phyloP scores from a whole-genome alignment of 768 basidiomycete genomes.

The Trametopsis cervina region DNA sequence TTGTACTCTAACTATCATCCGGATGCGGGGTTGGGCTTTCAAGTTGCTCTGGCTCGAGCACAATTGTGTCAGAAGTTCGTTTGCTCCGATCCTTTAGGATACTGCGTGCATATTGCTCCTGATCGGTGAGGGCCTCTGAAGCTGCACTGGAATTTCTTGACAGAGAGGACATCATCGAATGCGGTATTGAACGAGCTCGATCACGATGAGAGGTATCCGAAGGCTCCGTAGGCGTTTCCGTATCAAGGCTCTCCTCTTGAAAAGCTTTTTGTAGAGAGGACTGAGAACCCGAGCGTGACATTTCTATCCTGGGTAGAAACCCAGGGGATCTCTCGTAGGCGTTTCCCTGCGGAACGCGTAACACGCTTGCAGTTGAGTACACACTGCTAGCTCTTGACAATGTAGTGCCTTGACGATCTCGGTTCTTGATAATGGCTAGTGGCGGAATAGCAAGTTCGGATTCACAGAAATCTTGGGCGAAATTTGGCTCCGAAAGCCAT shows the following conservation, averaged over 20 bases:
- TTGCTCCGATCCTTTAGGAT: conserved; percentile 18
- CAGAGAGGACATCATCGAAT: conserved; percentile 20
- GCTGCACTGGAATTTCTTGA: conserved; percentile 10
- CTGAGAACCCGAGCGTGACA: conserved; percentile 1
- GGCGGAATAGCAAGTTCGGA: conserved; percentile 5
- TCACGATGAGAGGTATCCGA: neutral
- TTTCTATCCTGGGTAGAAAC: conserved; percentile 5
- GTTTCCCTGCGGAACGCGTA: neutral
- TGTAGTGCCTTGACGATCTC: neutral
- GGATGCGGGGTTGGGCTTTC: no score
- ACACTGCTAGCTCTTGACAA: conserved; percentile 13
- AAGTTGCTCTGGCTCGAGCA: no score
- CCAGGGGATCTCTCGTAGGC: neutral
- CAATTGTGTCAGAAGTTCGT: no score
- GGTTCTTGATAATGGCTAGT: neutral
- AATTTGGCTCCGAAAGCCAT: neutral
- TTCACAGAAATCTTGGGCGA: neutral
- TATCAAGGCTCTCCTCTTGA: conserved; percentile 2
- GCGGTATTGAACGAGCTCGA: conserved; percentile 2
- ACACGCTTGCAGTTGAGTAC: conserved; percentile 8
- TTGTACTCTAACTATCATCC: no score
- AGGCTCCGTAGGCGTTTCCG: neutral
- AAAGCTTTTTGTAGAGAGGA: conserved; percentile 8
- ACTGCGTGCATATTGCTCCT: conserved; percentile 19
- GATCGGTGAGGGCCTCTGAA: conserved; percentile 19